Percentiles rank a stretch among this genome's conserved stretches.
phyloP scores from a whole-genome alignment of 139 green algal species.

The Pedinophyceae sp. region DNA sequence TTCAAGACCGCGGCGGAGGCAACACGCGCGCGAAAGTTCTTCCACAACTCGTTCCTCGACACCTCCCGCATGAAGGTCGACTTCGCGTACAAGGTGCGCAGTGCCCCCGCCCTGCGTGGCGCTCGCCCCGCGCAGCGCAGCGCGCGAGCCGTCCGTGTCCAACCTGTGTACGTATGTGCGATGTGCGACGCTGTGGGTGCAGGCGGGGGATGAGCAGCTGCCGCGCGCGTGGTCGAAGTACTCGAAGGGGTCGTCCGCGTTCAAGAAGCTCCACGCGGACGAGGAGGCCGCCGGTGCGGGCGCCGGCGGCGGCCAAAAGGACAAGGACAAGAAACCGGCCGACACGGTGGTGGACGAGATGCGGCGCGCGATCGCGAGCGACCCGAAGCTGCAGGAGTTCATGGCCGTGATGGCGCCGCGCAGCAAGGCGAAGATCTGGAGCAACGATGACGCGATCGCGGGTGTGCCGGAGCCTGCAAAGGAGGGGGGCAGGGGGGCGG shows the following conservation, averaged over 20 bases:
- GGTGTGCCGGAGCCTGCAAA: no score
- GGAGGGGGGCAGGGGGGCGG: constrained; percentile 1
- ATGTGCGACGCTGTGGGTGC: no score
- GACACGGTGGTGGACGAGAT: background rate
- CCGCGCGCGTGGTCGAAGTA: background rate
- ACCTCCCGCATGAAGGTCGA: constrained; percentile 60
- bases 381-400: constrained; percentile 80
- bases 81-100: constrained; percentile 18
- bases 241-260: background rate
- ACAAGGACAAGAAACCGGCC: background rate
- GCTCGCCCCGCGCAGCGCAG: background rate
- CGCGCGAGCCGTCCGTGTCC: background rate
- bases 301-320: no score
- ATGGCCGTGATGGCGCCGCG: constrained; percentile 74
- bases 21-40: constrained; percentile 58
- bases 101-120: background rate
- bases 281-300: background rate
- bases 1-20: constrained; percentile 64
- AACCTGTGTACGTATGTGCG: no score
- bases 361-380: constrained; percentile 5
- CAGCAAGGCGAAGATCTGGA: constrained; percentile 55
- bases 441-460: constrained; percentile 58
- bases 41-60: constrained; percentile 79
- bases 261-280: background rate
- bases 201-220: no score